These are phyloP conservation scores for Skeletonema marinoi DNA, from an alignment of 108 stramenopile species.

Conservation along the genomic window DNA sequence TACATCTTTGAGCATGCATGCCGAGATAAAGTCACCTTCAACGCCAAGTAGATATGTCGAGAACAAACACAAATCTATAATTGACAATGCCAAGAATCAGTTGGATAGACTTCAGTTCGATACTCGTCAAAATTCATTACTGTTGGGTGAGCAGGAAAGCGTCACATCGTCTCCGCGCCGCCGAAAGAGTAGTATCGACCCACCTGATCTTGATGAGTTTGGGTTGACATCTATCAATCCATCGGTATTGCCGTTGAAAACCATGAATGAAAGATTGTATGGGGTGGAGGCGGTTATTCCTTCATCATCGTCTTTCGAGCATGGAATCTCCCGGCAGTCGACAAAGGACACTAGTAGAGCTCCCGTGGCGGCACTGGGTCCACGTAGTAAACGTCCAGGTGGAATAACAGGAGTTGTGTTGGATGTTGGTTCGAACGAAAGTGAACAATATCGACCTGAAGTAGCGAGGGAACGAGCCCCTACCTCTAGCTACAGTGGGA, in stretches of 20 bases:
- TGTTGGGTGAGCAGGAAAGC: not conserved
- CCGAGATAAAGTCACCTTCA: conserved; percentile 31
- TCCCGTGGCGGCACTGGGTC: conserved; percentile 54
- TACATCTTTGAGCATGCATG: conserved; percentile 43
- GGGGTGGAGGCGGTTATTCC: conserved; percentile 28
- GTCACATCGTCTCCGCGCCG: not conserved
- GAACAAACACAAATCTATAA: conserved; percentile 15
- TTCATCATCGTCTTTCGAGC: conserved; percentile 11
- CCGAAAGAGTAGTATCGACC: conserved; percentile 12
- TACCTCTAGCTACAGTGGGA: not conserved
- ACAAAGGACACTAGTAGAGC: not conserved
- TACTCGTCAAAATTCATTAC: not conserved
- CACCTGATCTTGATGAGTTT: conserved; percentile 27
- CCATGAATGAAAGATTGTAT: conserved; percentile 21
- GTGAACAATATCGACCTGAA: not conserved
- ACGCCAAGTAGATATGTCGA: conserved; percentile 21
- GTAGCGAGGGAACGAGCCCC: not conserved
- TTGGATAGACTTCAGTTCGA: not conserved
- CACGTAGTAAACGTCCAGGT: conserved; percentile 63
- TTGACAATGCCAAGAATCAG: not conserved
- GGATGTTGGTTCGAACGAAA: conserved; percentile 37
- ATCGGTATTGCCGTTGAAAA: conserved; percentile 14
- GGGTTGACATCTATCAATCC: not conserved
- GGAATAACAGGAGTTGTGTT: conserved; percentile 81
- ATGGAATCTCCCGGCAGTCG: conserved; percentile 2